Evolutionary conservation across 2,329 filamentous ascomycete species (phyloP).

Genomic region (Trichoderma gracile): DNA sequence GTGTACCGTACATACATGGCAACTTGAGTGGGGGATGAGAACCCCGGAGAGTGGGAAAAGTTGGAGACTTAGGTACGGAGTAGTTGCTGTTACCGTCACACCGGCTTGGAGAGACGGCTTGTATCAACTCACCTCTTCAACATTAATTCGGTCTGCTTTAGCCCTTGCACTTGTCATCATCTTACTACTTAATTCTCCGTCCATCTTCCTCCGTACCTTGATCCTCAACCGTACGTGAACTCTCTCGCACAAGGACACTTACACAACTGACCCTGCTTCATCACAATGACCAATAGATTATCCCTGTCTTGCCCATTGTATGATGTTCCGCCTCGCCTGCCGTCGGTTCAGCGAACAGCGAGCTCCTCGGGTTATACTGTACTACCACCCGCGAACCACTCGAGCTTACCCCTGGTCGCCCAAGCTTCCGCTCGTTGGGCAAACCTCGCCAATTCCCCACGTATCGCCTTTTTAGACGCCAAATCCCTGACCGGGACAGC

Average conservation of each 20-base stretch:
- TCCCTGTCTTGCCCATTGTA: neutral
- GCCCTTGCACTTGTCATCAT: neutral
- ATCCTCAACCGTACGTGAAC: neutral
- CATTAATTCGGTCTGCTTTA: neutral
- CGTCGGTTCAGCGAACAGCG: neutral
- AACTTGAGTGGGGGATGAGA: neutral
- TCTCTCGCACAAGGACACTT: too few relatives aligned
- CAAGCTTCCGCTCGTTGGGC: neutral
- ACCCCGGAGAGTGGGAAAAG: neutral
- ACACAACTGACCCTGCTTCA: too few relatives aligned
- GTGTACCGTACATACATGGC: too few relatives aligned
- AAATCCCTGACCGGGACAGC: slow-evolving; percentile 10
- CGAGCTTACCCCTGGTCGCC: neutral
- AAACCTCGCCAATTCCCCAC: slow-evolving; percentile 7
- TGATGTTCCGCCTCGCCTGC: neutral
- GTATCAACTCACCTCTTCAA: neutral
- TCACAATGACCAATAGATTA: neutral
- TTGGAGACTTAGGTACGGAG: slow-evolving; percentile 9
- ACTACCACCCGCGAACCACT: neutral
- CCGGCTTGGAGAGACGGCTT: neutral
- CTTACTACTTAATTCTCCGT: neutral
- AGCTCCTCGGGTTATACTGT: neutral
- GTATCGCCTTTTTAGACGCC: neutral
- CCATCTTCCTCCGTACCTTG: neutral
- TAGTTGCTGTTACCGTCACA: neutral